These are phyloP conservation scores for Candida pseudofarinosa DNA, from an alignment of 805 yeast genomes.

Conservation along the genomic window DNA sequence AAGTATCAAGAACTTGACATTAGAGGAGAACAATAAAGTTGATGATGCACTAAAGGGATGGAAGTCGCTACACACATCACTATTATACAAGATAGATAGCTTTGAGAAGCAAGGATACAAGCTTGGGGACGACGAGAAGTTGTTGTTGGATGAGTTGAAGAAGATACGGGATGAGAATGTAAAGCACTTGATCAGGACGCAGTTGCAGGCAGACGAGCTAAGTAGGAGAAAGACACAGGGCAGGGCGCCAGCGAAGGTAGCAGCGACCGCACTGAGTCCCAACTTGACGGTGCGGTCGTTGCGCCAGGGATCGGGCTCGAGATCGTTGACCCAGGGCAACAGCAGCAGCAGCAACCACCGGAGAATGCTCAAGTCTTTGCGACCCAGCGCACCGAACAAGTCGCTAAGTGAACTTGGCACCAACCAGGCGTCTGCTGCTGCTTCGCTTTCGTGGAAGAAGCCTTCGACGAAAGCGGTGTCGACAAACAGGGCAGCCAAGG, in stretches of 20 bases:
- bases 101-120: conserved; percentile 42
- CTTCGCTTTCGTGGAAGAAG: conserved; percentile 26
- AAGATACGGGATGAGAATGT: conserved; percentile 41
- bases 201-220: conserved; percentile 36
- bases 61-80: conserved; percentile 64
- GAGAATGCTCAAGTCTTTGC: conserved; percentile 29
- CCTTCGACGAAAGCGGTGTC: conserved; percentile 7
- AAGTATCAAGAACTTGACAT: conserved; percentile 51
- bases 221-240: conserved; percentile 15
- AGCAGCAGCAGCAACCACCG: conserved; percentile 11
- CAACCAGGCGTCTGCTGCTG: conserved; percentile 27
- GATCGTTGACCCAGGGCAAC: conserved; percentile 7
- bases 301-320: conserved; percentile 9
- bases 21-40: conserved; percentile 52
- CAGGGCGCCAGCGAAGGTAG: conserved; percentile 2
- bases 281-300: conserved; percentile 25
- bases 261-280: conserved; percentile 1
- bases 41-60: conserved; percentile 66
- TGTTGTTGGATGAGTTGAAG: conserved; percentile 27
- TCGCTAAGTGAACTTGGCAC: conserved; percentile 5
- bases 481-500: conserved; percentile 3
- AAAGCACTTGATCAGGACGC: conserved; percentile 38
- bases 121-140: conserved; percentile 20
- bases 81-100: conserved; percentile 51
- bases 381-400: conserved; percentile 12